Evolutionary conservation across 495 filamentous ascomycete species (phyloP).

Genomic region (Aspergillus sclerotioniger): DNA sequence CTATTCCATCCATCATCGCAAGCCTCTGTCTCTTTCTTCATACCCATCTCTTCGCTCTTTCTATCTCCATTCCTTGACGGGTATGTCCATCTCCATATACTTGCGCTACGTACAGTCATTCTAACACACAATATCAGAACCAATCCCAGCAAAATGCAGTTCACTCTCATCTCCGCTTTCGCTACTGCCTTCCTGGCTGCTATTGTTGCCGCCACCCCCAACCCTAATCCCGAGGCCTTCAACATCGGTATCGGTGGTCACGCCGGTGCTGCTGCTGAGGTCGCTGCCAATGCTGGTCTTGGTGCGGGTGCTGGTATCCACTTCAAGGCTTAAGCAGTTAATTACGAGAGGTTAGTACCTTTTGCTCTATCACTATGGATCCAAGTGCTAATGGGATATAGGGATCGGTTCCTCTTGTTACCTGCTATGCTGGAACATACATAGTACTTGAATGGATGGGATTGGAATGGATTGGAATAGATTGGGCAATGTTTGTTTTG

Average conservation of each 20-base stretch:
- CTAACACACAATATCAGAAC: not conserved
- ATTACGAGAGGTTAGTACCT: not conserved
- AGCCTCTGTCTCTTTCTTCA: not conserved
- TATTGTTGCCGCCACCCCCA: constrained; percentile 2
- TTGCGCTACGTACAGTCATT: not conserved
- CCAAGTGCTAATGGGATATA: not conserved
- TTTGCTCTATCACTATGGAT: not conserved
- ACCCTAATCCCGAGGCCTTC: too few species aligned
- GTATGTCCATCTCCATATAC: not conserved
- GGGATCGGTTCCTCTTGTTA: not conserved
- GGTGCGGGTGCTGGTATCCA: not conserved
- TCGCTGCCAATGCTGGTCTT: not conserved
- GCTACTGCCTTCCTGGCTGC: constrained; percentile 9
- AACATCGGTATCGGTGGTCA: constrained; percentile 3
- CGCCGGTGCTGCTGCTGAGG: not conserved
- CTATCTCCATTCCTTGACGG: not conserved
- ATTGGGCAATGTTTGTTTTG: not conserved
- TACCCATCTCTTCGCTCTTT: not conserved
- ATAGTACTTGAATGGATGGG: not conserved
- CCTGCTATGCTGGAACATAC: too few species aligned
- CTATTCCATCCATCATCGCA: not conserved
- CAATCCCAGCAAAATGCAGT: constrained; percentile 4
- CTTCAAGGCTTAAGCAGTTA: not conserved
- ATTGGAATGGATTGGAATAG: not conserved
- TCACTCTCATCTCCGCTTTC: constrained; percentile 2